Base-by-base conservation (phyloP, 2,329 filamentous ascomycete species). In the Paecilomyces dactylethromorphus region DNA sequence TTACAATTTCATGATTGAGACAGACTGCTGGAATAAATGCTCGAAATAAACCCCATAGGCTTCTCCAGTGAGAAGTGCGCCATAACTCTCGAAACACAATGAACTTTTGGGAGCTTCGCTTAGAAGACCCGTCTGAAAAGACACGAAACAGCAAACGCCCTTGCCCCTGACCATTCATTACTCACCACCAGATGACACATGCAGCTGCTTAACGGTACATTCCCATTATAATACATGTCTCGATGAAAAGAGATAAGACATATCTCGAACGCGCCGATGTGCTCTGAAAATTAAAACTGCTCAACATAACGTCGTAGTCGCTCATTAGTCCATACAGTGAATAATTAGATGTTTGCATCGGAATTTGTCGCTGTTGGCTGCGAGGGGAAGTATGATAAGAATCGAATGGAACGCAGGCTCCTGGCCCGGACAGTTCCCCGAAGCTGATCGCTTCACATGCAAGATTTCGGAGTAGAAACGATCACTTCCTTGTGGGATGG, bases 401-500 rank as follows among this genome's bases (percentile, higher is more conserved):
- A 18, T 45, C 39, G 39, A 45, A 45, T 18, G 2, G 39, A 45
- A 29, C 26, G 5, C 26, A 29, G 26, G 26, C 26, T 29, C 26
- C 26, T 29, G 26, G 26, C 2, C 2, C 26, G 26, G 26, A 29
- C 26, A 29, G 26, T 6, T 29, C 26, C 26, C 26, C 26, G 3
- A 29, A 3, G 26, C 18, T 18, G 15, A 7, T 18, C 18, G 15
- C 39, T 53, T 58, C 63, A 73, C 39, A 66, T 63, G 52, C 67
- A 69, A 12, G 73, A 74, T 22, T 68, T 71, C 54, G 74, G 70
- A 49, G 73, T 73, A 18, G 70, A 69, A 52, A 73, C 62, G 35
- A 69, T 58, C 49, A 77, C 68, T 60, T 74, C 72, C 65, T 74
- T 74, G 59, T 73, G 71, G 13, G 74, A 73, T 12, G 74, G 71